Conservation (phyloP, 441 rosid species). For the Flueggea neowawraea region DNA sequence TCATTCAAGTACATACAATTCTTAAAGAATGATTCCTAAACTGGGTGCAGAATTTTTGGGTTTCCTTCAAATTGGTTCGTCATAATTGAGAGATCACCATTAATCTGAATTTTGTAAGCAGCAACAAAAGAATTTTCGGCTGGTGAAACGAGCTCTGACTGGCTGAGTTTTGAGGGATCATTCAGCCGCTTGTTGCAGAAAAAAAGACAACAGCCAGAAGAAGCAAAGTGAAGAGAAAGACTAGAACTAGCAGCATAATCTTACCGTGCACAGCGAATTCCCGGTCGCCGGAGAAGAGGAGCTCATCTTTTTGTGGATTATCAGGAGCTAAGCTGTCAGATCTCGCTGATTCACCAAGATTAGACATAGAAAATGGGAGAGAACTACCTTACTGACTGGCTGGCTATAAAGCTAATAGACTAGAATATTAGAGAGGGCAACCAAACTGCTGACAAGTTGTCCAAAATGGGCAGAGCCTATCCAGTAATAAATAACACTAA, state of each 20-base stretch:
- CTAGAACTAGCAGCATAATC: background rate
- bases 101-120: background rate
- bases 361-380: too few species aligned
- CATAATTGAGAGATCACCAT: background rate
- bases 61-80: too few species aligned
- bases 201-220: background rate
- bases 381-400: too few species aligned
- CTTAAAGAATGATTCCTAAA: too few species aligned
- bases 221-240: background rate
- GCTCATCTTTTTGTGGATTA: background rate
- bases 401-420: too few species aligned
- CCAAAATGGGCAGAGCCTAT: too few species aligned
- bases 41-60: too few species aligned
- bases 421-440: too few species aligned
- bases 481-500: too few species aligned
- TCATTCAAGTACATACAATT: too few species aligned
- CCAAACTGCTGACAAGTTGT: too few species aligned
- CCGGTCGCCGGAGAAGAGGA: background rate
- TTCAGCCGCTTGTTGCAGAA: background rate
- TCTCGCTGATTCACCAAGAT: too few species aligned
- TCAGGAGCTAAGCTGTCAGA: background rate
- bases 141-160: background rate
- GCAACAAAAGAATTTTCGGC: background rate
- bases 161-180: background rate
- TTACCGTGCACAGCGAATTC: background rate